phyloP scores from a whole-genome alignment of 176 grass and related monocot genomes.

The Hordeum vulgare region DNA sequence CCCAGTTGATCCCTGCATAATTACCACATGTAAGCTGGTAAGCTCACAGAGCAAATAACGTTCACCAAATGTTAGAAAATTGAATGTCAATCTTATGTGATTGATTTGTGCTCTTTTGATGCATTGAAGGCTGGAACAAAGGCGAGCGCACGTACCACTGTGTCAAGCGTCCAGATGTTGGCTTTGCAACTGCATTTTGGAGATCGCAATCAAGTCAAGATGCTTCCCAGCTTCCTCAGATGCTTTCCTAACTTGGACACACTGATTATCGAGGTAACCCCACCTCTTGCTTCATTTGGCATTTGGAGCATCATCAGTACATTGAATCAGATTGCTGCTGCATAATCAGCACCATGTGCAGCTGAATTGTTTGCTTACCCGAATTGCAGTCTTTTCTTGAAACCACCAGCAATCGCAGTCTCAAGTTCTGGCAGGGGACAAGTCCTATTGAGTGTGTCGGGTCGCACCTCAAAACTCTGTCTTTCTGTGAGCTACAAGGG shows the following conservation, averaged over 20 bases:
- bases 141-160: neutral
- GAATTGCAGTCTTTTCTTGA: neutral
- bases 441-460: neutral
- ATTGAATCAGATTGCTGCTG: neutral
- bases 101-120: neutral
- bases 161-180: slow-evolving; percentile 11
- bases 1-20: neutral
- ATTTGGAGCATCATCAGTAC: neutral
- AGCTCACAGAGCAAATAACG: neutral
- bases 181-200: slow-evolving; percentile 3
- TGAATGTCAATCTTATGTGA: neutral
- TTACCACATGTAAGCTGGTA: neutral
- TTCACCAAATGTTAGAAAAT: neutral
- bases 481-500: neutral
- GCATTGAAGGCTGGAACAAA: slow-evolving; percentile 8
- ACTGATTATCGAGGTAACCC: slow-evolving; percentile 8
- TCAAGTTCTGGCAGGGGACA: neutral
- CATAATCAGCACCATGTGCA: neutral
- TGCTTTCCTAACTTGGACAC: slow-evolving; percentile 22
- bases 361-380: neutral
- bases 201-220: neutral
- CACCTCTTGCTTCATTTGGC: too few species aligned
- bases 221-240: slow-evolving; percentile 23
- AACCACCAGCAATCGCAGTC: neutral
- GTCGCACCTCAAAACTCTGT: neutral